These are phyloP conservation scores for Umbelopsis ramanniana DNA, from an alignment of 192 early-diverging fungal genomes.

Conservation along the genomic window DNA sequence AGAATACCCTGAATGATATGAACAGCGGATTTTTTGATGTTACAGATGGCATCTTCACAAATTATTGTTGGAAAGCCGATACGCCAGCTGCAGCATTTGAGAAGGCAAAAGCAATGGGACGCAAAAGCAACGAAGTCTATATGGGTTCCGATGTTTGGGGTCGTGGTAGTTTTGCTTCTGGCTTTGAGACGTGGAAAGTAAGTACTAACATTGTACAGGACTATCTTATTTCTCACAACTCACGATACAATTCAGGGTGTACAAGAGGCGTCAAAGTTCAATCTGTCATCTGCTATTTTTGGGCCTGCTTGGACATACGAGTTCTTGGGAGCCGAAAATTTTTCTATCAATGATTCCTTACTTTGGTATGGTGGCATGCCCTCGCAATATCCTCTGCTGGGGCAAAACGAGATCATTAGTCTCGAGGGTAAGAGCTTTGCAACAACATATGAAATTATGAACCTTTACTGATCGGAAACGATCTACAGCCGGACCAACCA, in stretches of 20 bases:
- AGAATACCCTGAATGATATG: slow-evolving; percentile 53
- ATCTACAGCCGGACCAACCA: slow-evolving; percentile 2
- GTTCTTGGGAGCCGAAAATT: slow-evolving; percentile 47
- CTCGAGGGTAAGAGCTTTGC: not conserved
- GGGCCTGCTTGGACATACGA: slow-evolving; percentile 72
- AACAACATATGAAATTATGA: not conserved
- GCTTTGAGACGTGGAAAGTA: slow-evolving; percentile 40
- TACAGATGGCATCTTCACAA: slow-evolving; percentile 55
- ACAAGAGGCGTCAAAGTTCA: slow-evolving; percentile 45
- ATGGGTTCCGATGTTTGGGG: slow-evolving; percentile 75
- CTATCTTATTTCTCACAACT: not conserved
- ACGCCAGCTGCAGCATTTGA: slow-evolving; percentile 20
- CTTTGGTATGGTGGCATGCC: slow-evolving; percentile 57
- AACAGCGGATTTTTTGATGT: slow-evolving; percentile 62
- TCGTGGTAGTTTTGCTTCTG: slow-evolving; percentile 59
- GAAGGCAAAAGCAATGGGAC: slow-evolving; percentile 33
- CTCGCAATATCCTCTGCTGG: not conserved
- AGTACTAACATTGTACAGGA: not conserved
- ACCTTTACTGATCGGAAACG: not conserved
- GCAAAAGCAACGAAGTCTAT: slow-evolving; percentile 46
- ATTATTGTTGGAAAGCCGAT: slow-evolving; percentile 44
- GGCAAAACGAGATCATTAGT: slow-evolving; percentile 1
- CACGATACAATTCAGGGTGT: slow-evolving; percentile 45
- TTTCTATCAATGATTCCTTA: slow-evolving; percentile 50
- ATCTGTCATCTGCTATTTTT: slow-evolving; percentile 61